These are phyloP conservation scores for Cladosporium halotolerans DNA, from an alignment of 2,329 filamentous ascomycete genomes.

Conservation along the genomic window DNA sequence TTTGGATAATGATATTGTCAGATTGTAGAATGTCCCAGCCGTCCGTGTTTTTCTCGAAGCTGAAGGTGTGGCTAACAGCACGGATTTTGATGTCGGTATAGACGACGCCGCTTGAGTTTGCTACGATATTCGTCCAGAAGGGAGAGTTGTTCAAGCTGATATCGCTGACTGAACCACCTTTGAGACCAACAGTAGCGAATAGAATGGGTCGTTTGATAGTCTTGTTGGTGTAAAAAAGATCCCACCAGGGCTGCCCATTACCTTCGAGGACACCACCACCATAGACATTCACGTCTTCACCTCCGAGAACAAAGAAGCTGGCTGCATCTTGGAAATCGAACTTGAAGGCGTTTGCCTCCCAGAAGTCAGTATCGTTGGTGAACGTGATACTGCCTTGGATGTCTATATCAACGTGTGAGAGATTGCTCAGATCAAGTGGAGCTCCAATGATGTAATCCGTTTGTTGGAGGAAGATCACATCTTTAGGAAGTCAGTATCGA, in stretches of 20 bases:
- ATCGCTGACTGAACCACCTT: constrained; percentile 52
- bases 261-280: constrained; percentile 52
- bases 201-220: constrained; percentile 53
- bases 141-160: constrained; percentile 54
- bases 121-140: constrained; percentile 58
- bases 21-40: constrained; percentile 52
- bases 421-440: constrained; percentile 57
- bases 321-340: constrained; percentile 59
- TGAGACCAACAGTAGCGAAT: constrained; percentile 50
- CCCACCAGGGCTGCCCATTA: constrained; percentile 41
- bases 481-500: neutral
- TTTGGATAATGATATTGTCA: constrained; percentile 56
- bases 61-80: constrained; percentile 44
- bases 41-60: constrained; percentile 58
- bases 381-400: constrained; percentile 56
- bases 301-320: constrained; percentile 59
- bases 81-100: constrained; percentile 56
- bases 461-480: constrained; percentile 50
- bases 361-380: constrained; percentile 59
- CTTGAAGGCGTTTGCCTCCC: constrained; percentile 56
- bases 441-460: constrained; percentile 55
- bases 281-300: constrained; percentile 59
- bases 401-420: constrained; percentile 56
- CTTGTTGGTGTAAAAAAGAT: constrained; percentile 50
- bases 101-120: constrained; percentile 57